Evolutionary conservation across 345 rosid genomes (phyloP).

Genomic region (Syzygium aromaticum): DNA sequence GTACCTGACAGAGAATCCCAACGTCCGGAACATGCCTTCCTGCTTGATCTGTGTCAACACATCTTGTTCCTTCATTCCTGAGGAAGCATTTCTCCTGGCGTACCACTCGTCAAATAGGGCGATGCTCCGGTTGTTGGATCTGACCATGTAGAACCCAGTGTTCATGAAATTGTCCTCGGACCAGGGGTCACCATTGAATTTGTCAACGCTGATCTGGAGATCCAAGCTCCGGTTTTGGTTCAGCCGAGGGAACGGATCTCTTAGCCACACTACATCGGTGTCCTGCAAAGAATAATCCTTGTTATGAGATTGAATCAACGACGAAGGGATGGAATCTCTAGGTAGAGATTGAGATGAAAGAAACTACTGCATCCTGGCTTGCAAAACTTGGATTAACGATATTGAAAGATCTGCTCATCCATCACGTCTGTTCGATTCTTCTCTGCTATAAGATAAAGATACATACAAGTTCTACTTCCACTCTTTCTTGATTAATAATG

Average conservation of each 20-base stretch:
- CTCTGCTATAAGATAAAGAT: too few relatives aligned
- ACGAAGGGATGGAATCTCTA: too few relatives aligned
- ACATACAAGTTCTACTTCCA: neutral
- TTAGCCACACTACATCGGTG: slow-evolving; percentile 27
- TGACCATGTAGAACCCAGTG: slow-evolving; percentile 58
- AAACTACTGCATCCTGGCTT: too few relatives aligned
- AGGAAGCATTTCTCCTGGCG: slow-evolving; percentile 34
- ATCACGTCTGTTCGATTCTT: too few relatives aligned
- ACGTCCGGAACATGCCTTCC: slow-evolving; percentile 18
- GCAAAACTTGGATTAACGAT: too few relatives aligned
- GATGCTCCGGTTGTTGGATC: slow-evolving; percentile 56
- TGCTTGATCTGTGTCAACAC: slow-evolving; percentile 33
- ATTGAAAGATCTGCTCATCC: too few relatives aligned
- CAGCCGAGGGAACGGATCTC: slow-evolving; percentile 21
- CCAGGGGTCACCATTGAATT: slow-evolving; percentile 12
- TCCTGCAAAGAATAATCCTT: slow-evolving; percentile 15
- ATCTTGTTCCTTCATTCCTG: slow-evolving; percentile 60
- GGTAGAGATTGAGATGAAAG: too few relatives aligned
- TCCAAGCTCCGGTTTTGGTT: slow-evolving; percentile 5
- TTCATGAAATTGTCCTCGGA: slow-evolving; percentile 30
- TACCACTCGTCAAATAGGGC: slow-evolving; percentile 54
- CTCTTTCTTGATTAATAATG: neutral
- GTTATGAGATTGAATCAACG: neutral
- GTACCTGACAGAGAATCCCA: slow-evolving; percentile 33
- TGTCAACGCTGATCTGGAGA: slow-evolving; percentile 26